Conservation (phyloP, 495 filamentous ascomycete species). For the Aspergillus homomorphus region DNA sequence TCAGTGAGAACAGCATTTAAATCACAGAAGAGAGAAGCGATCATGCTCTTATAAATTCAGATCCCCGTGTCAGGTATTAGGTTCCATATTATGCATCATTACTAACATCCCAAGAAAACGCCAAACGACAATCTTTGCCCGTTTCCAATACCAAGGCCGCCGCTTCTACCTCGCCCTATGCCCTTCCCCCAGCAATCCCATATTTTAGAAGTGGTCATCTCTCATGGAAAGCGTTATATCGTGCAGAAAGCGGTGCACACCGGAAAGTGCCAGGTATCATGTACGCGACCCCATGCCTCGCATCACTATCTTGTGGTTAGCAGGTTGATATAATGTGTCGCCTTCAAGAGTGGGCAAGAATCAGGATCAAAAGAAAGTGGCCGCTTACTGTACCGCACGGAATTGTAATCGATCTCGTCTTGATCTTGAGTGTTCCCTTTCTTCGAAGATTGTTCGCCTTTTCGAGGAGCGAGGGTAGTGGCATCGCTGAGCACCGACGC, state of each 20-base stretch:
- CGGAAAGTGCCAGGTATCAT: background rate
- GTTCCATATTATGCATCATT: too few relatives aligned
- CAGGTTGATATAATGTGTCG: background rate
- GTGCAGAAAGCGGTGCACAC: background rate
- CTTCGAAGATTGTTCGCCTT: background rate
- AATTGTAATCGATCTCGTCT: background rate
- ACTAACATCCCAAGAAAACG: too few relatives aligned
- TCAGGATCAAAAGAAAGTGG: background rate
- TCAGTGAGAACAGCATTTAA: too few relatives aligned
- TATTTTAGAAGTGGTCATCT: background rate
- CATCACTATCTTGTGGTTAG: background rate
- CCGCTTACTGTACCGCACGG: background rate
- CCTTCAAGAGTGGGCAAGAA: background rate
- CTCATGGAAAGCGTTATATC: background rate
- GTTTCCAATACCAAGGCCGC: too few relatives aligned
- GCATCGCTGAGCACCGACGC: background rate
- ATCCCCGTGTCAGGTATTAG: too few relatives aligned
- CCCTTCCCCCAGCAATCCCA: too few relatives aligned
- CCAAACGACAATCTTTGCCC: too few relatives aligned
- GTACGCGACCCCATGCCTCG: background rate
- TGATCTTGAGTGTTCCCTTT: background rate
- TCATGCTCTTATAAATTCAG: background rate
- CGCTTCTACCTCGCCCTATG: too few relatives aligned
- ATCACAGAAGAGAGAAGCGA: background rate
- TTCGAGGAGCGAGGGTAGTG: background rate